Percentiles rank a stretch among this genome's conserved stretches.
Conservation (phyloP, 371 early-diverging fungal genomes). For the Actinomortierella wolfii region DNA sequence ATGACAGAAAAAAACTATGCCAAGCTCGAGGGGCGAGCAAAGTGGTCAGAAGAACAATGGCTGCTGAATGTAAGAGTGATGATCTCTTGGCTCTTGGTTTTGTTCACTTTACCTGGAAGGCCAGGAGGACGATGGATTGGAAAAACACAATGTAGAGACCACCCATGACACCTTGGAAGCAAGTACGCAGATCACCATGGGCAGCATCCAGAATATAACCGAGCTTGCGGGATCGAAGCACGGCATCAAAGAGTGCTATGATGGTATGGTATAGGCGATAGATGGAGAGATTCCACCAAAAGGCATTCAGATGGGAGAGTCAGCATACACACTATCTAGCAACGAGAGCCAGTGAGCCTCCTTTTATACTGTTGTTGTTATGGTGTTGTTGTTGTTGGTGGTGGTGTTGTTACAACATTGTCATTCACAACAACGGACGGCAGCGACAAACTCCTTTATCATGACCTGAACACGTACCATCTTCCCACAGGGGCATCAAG, state of each 20-base stretch:
- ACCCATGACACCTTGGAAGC: constrained; percentile 27
- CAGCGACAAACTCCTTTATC: background rate
- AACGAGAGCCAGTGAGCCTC: too few species aligned
- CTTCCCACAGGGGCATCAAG: background rate
- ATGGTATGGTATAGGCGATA: background rate
- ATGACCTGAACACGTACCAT: background rate
- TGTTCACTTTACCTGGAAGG: constrained; percentile 23
- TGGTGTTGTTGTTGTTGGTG: background rate
- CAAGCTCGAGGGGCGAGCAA: too few species aligned
- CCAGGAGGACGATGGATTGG: constrained; percentile 36
- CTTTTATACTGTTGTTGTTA: background rate
- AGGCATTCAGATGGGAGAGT: too few species aligned
- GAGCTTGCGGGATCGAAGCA: constrained; percentile 30
- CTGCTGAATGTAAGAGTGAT: too few species aligned
- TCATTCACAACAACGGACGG: too few species aligned
- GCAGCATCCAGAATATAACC: constrained; percentile 37
- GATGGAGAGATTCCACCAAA: background rate
- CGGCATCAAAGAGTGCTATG: constrained; percentile 39
- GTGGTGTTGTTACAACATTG: constrained; percentile 5
- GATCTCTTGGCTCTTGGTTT: background rate
- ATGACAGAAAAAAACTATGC: too few species aligned
- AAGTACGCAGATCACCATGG: constrained; percentile 41
- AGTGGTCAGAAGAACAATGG: too few species aligned
- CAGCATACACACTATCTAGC: too few species aligned
- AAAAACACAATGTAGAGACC: constrained; percentile 34